Conservation (phyloP, 75 land plant genomes). For the Pseudotsuga menziesii region DNA sequence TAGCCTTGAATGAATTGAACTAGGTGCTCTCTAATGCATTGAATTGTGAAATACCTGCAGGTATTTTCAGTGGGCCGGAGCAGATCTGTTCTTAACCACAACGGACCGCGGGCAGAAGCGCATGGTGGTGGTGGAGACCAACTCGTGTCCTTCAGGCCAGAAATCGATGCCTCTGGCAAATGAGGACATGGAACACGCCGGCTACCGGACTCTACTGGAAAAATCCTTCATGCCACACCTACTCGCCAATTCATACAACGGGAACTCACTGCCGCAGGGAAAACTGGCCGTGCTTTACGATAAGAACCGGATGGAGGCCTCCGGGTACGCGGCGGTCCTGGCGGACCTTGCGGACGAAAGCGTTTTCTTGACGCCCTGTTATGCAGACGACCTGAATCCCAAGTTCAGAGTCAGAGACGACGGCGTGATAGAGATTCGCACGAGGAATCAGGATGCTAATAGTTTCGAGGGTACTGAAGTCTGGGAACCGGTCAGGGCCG, state of each 20-base stretch:
- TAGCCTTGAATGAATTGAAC: no score
- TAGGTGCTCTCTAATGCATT: no score
- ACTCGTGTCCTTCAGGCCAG: conserved; percentile 37
- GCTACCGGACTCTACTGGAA: conserved; percentile 28
- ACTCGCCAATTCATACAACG: conserved; percentile 10
- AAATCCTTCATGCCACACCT: conserved; percentile 24
- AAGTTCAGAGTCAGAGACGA: conserved; percentile 22
- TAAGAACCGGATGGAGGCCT: conserved; percentile 36
- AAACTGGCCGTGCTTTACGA: conserved; percentile 33
- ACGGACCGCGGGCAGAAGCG: conserved; percentile 20
- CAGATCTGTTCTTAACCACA: conserved; percentile 30
- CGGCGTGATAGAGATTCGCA: conserved; percentile 19
- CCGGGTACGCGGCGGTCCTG: conserved; percentile 32
- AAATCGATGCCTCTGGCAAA: conserved; percentile 31
- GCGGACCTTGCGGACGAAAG: conserved; percentile 26
- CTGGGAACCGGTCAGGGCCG: conserved; percentile 28
- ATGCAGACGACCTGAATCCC: conserved; percentile 26
- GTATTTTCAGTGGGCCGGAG: conserved; percentile 33
- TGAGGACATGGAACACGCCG: conserved; percentile 25
- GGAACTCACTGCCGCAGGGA: conserved; percentile 17
- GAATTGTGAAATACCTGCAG: conserved; percentile 2
- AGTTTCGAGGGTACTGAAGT: neutral
- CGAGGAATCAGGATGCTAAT: neutral
- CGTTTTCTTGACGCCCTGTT: conserved; percentile 22
- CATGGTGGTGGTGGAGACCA: conserved; percentile 33